phyloP scores from a whole-genome alignment of 371 early-diverging fungal species.

The Sporodiniella umbellata region DNA sequence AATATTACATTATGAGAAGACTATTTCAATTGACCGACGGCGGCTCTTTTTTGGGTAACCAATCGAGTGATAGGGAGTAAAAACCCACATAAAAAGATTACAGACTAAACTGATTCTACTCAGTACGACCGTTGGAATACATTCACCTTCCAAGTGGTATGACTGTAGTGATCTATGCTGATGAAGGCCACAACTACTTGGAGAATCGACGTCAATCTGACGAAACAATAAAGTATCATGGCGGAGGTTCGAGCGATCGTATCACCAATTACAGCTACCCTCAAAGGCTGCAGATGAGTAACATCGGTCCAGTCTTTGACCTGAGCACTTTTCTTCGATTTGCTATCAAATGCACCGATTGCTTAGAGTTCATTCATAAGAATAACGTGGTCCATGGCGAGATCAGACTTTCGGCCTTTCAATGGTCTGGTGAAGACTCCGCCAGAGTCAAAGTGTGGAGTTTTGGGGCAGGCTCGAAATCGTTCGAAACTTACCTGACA shows the following conservation, averaged over 20 bases:
- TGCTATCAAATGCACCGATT: constrained; percentile 43
- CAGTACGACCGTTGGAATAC: constrained; percentile 38
- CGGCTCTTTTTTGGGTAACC: constrained; percentile 29
- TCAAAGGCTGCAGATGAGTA: not conserved
- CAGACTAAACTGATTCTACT: not conserved
- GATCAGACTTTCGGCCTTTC: constrained; percentile 35
- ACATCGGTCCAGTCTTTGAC: constrained; percentile 25
- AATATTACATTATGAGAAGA: constrained; percentile 41
- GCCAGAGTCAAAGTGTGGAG: constrained; percentile 37
- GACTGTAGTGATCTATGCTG: constrained; percentile 34
- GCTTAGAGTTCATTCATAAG: constrained; percentile 41
- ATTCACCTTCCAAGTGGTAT: constrained; percentile 33
- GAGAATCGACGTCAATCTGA: constrained; percentile 14
- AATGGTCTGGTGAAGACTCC: constrained; percentile 35
- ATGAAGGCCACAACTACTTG: constrained; percentile 31
- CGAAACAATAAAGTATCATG: constrained; percentile 2
- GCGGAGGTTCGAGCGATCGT: not conserved
- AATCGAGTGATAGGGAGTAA: no score
- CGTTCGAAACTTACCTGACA: constrained; percentile 35
- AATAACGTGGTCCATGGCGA: constrained; percentile 43
- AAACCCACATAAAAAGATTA: not conserved
- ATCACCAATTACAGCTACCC: not conserved
- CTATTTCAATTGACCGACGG: constrained; percentile 36
- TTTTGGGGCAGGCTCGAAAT: constrained; percentile 34
- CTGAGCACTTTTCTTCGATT: constrained; percentile 42